Evolutionary conservation across 257 asterid genomes (phyloP).

Genomic region (Solanum acaule): DNA sequence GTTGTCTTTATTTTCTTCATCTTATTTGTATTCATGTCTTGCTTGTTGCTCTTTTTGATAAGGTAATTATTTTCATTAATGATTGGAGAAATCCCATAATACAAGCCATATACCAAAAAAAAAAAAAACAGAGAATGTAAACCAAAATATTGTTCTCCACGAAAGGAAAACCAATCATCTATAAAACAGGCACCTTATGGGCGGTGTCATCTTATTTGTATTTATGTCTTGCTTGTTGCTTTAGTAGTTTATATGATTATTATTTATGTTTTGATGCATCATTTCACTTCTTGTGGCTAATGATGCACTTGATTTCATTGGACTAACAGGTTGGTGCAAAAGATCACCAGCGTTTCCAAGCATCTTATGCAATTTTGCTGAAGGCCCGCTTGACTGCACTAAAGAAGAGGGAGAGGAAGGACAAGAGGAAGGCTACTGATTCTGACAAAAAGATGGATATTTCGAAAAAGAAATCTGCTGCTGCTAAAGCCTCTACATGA

Average conservation of each 20-base stretch:
- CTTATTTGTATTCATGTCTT: background rate
- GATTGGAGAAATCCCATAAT: background rate
- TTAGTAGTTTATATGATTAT: background rate
- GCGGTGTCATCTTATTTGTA: background rate
- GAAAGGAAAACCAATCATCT: background rate
- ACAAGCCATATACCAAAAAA: background rate
- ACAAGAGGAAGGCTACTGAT: conserved; percentile 60
- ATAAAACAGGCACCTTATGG: background rate
- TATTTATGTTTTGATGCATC: background rate
- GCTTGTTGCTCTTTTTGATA: background rate
- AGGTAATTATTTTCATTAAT: background rate
- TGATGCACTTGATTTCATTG: conserved; percentile 6
- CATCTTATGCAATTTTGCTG: conserved; percentile 79
- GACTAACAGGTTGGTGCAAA: conserved; percentile 64
- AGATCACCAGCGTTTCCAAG: conserved; percentile 85
- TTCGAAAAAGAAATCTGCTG: conserved; percentile 35
- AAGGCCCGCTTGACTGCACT: conserved; percentile 86
- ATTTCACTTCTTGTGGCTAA: background rate
- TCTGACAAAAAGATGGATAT: conserved; percentile 45
- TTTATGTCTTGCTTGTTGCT: background rate
- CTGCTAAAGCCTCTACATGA: conserved; percentile 22
- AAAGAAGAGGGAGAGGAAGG: conserved; percentile 95
- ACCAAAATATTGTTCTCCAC: background rate
- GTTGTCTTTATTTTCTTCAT: background rate
- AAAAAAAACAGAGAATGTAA: background rate